Evolutionary conservation across 495 filamentous ascomycete species (phyloP).

Genomic region (Xylaria longipes): DNA sequence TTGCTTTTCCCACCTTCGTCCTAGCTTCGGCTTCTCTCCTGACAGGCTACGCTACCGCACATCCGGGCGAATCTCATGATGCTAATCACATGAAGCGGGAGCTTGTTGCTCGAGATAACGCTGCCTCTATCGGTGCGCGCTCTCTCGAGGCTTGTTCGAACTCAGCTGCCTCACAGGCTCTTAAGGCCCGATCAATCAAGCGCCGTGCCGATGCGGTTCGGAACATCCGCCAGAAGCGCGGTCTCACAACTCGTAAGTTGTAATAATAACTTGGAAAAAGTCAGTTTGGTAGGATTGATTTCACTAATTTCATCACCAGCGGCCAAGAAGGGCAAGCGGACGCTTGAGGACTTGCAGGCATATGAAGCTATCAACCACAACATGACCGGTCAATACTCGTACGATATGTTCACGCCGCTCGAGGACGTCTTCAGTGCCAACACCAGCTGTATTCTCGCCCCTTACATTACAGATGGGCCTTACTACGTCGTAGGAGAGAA

Average conservation of each 20-base stretch:
- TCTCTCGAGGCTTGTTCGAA: conserved; percentile 45
- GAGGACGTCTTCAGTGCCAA: conserved; percentile 58
- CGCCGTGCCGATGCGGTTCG: conserved; percentile 47
- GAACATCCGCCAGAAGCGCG: conserved; percentile 56
- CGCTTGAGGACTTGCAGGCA: conserved; percentile 46
- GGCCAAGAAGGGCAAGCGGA: conserved; percentile 46
- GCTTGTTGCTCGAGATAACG: conserved; percentile 42
- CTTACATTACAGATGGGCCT: conserved; percentile 60
- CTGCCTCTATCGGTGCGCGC: conserved; percentile 42
- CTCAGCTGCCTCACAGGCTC: conserved; percentile 38
- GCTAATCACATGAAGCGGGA: conserved; percentile 41
- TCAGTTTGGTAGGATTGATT: not conserved
- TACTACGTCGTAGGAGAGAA: conserved; percentile 62
- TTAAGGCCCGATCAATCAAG: conserved; percentile 42
- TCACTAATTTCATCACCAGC: conserved; percentile 23
- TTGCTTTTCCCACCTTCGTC: conserved; percentile 35
- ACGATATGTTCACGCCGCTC: conserved; percentile 49
- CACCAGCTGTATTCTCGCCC: conserved; percentile 53
- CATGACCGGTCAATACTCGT: conserved; percentile 47
- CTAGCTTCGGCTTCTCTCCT: conserved; percentile 32
- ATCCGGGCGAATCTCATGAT: conserved; percentile 47
- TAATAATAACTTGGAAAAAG: not conserved
- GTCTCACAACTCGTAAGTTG: conserved; percentile 52
- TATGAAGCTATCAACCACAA: conserved; percentile 50
- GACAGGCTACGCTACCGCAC: conserved; percentile 37